Conservation (phyloP, 257 asterid species). For the Fraxinus quadrangulata region DNA sequence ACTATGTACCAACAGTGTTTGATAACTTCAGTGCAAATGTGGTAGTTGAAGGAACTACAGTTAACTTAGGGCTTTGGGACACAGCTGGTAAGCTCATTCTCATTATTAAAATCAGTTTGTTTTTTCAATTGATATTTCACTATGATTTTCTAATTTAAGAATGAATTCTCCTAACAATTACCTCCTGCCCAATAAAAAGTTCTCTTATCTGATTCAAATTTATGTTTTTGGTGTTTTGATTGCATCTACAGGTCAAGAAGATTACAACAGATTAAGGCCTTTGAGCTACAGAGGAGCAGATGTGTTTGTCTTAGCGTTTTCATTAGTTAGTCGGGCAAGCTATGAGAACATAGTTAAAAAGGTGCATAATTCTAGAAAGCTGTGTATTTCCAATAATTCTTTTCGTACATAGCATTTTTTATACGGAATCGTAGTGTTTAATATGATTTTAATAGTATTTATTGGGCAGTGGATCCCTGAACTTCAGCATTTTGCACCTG, state of each 20-base stretch:
- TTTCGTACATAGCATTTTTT: not conserved
- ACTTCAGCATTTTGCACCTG: conserved; percentile 91
- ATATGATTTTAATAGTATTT: conserved; percentile 23
- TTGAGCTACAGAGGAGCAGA: conserved; percentile 97
- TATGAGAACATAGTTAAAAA: conserved; percentile 85
- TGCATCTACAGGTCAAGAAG: conserved; percentile 78
- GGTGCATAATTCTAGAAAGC: conserved; percentile 42
- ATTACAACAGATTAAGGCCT: conserved; percentile 92
- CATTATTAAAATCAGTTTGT: conserved; percentile 7
- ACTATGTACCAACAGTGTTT: conserved; percentile 69
- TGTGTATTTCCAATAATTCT: not conserved
- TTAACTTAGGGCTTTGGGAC: conserved; percentile 94
- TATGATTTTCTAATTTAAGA: not conserved
- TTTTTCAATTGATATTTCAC: conserved; percentile 12
- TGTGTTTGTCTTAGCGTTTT: conserved; percentile 85
- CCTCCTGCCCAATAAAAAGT: not conserved
- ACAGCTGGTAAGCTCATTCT: conserved; percentile 66
- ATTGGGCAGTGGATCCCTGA: conserved; percentile 90
- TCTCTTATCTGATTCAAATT: conserved; percentile 9
- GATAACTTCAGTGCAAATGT: conserved; percentile 98
- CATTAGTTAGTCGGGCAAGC: conserved; percentile 94
- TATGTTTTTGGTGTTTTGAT: conserved; percentile 21
- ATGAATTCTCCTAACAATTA: not conserved
- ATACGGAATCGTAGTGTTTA: not conserved
- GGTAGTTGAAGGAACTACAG: conserved; percentile 90